Evolutionary conservation across 2,329 filamentous ascomycete species (phyloP), one percentile per base, ranked within the genome.

Genomic region (Amauroascus verrucosus): DNA sequence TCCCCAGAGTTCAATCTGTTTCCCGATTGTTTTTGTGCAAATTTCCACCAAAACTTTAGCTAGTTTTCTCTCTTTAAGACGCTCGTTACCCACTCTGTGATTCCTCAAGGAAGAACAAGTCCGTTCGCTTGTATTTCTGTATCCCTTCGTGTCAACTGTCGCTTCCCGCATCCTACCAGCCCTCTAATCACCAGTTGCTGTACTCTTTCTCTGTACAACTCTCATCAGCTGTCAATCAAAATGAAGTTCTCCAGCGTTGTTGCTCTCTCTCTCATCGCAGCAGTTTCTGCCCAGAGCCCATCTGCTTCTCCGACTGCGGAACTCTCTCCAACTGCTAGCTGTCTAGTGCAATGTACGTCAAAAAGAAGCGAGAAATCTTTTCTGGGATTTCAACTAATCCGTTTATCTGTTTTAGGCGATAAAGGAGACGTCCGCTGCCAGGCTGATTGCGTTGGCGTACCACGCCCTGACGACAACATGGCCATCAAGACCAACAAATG

Each of bases 401-500:
- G 26, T 26, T 5, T 16, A 38, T 16, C 4, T 22, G 11, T 2
- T 24, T 24, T 38, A 69, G 77, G 77, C 61, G 56, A 59, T 33
- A 53, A 62, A 18, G 66, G 57, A 40, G 75, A 79, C 60, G 66
- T 75, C 51, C 76, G 72, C 65, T 80, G 77, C 68, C 64, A 70
- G 58, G 77, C 77, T 35, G 62, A 65, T 13, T 80, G 77, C 67
- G 67, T 74, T 59, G 68, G 72, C 35, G 72, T 74, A 37, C 77
- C 77, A 30, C 77, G 74, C 63, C 77, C 77, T 57, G 73, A 72
- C 63, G 68, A 71, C n/a, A 62, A 63, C 46, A 70, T 76, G 64
- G 74, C 69, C 60, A 72, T 76, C 60, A 69, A 72, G 54, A 79
- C 76, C 63, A 77, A 70, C 62, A 65, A 70, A 47, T 80, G 77